phyloP scores from a whole-genome alignment of 78 protist genomes.

The Dictyostelium purpureum region DNA sequence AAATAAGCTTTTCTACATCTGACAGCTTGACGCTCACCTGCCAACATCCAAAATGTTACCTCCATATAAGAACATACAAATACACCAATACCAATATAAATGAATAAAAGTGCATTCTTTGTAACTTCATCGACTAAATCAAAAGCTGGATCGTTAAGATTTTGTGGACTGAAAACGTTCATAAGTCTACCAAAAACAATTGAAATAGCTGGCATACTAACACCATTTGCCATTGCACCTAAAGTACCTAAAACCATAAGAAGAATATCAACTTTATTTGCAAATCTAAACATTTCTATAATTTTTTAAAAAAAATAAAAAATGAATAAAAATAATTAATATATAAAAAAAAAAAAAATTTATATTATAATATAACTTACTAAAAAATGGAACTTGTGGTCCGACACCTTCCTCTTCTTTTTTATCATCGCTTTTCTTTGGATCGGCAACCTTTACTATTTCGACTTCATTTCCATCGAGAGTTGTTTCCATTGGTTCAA shows the following conservation, averaged over 20 bases:
- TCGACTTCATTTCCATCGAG: not conserved
- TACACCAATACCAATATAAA: conserved; percentile 56
- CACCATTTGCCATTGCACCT: conserved; percentile 74
- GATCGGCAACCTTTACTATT: not conserved
- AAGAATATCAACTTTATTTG: conserved; percentile 14
- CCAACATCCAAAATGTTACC: conserved; percentile 51
- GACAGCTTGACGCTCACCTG: conserved; percentile 72
- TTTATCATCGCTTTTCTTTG: conserved; percentile 1
- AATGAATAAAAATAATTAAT: not conserved
- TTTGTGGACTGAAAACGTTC: conserved; percentile 21
- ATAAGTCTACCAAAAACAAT: conserved; percentile 63
- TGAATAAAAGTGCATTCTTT: conserved; percentile 9
- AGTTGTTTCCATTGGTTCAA: not conserved
- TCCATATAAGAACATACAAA: conserved; percentile 55
- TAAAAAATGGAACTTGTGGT: conserved; percentile 18
- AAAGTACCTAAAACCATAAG: conserved; percentile 44
- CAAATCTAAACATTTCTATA: conserved; percentile 66
- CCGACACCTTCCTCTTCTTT: conserved; percentile 30
- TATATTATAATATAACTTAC: no score
- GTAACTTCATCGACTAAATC: not conserved
- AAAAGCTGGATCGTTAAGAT: conserved; percentile 14
- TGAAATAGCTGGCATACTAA: conserved; percentile 66
- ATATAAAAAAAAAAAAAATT: not conserved
- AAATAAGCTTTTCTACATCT: conserved; percentile 63
- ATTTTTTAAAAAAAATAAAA: not conserved